phyloP scores from a whole-genome alignment of 306 rosid species.

The Malus domestica region DNA sequence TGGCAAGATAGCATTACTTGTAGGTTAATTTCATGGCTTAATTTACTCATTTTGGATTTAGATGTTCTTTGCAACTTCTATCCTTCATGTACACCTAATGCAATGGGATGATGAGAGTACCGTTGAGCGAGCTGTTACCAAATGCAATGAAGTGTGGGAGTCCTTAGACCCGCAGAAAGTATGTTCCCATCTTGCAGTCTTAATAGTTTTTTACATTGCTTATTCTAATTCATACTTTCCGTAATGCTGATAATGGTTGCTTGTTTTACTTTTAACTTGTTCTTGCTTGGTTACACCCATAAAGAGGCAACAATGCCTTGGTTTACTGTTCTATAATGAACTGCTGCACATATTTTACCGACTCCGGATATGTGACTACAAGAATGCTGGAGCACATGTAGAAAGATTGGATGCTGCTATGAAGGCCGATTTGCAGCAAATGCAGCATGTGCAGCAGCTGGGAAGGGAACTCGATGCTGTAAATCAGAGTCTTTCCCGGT shows the following conservation, averaged over 20 bases:
- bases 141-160: constrained; percentile 74
- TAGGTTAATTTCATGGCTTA: not conserved
- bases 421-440: constrained; percentile 73
- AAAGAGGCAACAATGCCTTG: constrained; percentile 68
- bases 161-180: constrained; percentile 62
- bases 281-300: constrained; percentile 15
- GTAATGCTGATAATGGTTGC: constrained; percentile 10
- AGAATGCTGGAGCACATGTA: constrained; percentile 80
- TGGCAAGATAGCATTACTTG: not conserved
- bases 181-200: constrained; percentile 29
- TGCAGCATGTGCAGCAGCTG: constrained; percentile 54
- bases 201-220: not conserved
- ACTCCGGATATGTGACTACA: constrained; percentile 86
- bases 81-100: constrained; percentile 88
- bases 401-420: constrained; percentile 88
- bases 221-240: not conserved
- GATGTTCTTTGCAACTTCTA: constrained; percentile 94
- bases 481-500: constrained; percentile 77
- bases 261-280: not conserved
- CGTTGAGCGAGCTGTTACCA: constrained; percentile 75
- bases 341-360: constrained; percentile 84
- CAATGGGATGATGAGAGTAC: constrained; percentile 77
- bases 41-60: constrained; percentile 29
- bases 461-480: constrained; percentile 61
- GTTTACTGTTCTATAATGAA: constrained; percentile 83